These are phyloP conservation scores for Acacia melanoxylon DNA, from an alignment of 306 rosid genomes.

Conservation along the genomic window DNA sequence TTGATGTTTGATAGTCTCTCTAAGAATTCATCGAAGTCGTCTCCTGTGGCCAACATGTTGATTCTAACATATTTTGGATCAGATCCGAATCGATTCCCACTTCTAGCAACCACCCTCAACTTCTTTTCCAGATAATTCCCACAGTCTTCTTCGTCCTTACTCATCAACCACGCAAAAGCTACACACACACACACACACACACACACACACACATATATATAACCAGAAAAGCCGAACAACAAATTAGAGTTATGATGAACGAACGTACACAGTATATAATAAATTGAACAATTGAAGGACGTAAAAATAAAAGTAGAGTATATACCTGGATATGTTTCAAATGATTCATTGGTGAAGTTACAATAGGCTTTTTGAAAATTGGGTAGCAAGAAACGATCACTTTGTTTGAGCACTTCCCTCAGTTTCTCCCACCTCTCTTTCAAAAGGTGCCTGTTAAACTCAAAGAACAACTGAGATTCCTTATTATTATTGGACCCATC, in stretches of 20 bases:
- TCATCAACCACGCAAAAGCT: constrained; percentile 85
- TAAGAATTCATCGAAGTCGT: constrained; percentile 47
- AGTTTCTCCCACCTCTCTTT: constrained; percentile 68
- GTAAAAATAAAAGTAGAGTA: background rate
- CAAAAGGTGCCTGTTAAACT: constrained; percentile 40
- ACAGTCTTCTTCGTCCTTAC: constrained; percentile 48
- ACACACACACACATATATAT: too few relatives aligned
- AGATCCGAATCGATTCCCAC: constrained; percentile 64
- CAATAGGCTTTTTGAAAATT: constrained; percentile 45
- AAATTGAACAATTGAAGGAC: too few relatives aligned
- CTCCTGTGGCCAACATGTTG: constrained; percentile 56
- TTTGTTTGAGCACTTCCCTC: constrained; percentile 36
- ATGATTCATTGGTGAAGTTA: constrained; percentile 44
- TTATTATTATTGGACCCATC: background rate
- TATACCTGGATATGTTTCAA: constrained; percentile 59
- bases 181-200: background rate
- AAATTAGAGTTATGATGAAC: background rate
- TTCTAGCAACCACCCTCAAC: constrained; percentile 44
- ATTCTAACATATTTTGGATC: constrained; percentile 49
- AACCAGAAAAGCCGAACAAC: background rate
- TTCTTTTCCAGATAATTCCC: constrained; percentile 41
- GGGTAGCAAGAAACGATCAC: constrained; percentile 40
- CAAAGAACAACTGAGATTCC: constrained; percentile 5
- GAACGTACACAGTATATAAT: background rate
- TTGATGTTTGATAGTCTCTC: constrained; percentile 42